Conservation (phyloP, 2,329 filamentous ascomycete species). For the Aspergillus quadrilineatus region DNA sequence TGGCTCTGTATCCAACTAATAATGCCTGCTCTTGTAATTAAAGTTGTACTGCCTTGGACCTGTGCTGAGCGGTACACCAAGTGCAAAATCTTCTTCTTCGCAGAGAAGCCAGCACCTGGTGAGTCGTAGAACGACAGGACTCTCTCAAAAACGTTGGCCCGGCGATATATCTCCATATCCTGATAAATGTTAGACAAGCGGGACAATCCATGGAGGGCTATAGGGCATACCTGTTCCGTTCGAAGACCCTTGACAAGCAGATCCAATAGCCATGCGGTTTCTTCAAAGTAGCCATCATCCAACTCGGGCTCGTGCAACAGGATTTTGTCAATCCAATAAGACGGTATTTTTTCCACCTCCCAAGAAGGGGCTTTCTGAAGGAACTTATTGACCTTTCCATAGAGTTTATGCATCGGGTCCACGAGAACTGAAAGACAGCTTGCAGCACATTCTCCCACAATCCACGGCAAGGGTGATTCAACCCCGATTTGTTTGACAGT, state of each 20-base stretch:
- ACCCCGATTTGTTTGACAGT: conserved; percentile 61
- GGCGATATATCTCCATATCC: conserved; percentile 53
- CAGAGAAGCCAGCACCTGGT: conserved; percentile 59
- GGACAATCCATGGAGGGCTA: background rate
- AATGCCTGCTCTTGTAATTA: conserved; percentile 73
- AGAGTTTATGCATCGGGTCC: conserved; percentile 77
- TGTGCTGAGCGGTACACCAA: conserved; percentile 65
- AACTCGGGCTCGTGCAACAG: conserved; percentile 71
- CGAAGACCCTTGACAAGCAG: conserved; percentile 66
- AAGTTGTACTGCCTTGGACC: conserved; percentile 73
- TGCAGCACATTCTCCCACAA: conserved; percentile 73
- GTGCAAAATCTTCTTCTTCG: conserved; percentile 63
- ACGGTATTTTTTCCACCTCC: conserved; percentile 58
- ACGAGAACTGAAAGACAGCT: conserved; percentile 68
- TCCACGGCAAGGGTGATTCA: conserved; percentile 64
- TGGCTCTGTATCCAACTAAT: conserved; percentile 72
- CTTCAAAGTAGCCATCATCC: conserved; percentile 70
- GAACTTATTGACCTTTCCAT: conserved; percentile 82
- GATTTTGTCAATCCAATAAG: conserved; percentile 66
- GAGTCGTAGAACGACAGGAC: conserved; percentile 68
- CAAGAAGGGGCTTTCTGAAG: conserved; percentile 75
- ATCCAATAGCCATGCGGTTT: conserved; percentile 71
- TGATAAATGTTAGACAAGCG: conserved; percentile 21
- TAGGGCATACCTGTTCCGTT: conserved; percentile 52
- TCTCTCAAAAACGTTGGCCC: conserved; percentile 70